Percentiles rank a stretch among this genome's conserved stretches.
Conservation (phyloP, 73 alveolate species). For the Symbiodinium pilosum region DNA sequence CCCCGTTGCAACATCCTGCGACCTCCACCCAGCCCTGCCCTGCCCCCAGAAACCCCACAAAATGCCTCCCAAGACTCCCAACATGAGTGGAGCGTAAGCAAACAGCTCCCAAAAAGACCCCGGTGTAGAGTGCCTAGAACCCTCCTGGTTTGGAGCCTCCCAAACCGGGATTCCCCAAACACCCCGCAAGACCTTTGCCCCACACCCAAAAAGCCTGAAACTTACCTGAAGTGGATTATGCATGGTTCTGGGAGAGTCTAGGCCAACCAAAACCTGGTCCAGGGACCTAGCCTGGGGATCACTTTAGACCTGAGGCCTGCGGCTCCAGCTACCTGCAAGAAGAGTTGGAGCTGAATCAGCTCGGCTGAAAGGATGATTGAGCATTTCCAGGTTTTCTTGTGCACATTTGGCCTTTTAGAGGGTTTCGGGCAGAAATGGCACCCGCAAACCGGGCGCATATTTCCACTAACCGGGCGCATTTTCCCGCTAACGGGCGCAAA, state of each 20-base stretch:
- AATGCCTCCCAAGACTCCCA: neutral
- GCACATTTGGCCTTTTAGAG: neutral
- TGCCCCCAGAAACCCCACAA: neutral
- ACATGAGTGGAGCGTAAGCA: too few species aligned
- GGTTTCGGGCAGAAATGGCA: neutral
- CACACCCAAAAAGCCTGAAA: too few species aligned
- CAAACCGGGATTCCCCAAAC: too few species aligned
- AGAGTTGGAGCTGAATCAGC: neutral
- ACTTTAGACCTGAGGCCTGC: neutral
- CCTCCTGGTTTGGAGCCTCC: neutral
- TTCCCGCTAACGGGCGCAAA: neutral
- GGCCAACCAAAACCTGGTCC: too few species aligned
- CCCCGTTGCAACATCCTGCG: neutral
- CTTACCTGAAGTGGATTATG: too few species aligned
- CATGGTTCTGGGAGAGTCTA: too few species aligned
- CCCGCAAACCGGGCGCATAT: conserved; percentile 18
- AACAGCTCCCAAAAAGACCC: neutral
- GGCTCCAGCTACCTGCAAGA: neutral
- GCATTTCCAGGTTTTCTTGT: neutral
- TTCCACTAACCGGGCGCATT: neutral
- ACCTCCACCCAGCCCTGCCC: neutral
- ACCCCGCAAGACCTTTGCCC: too few species aligned
- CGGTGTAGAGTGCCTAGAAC: neutral
- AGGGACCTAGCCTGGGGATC: too few species aligned
- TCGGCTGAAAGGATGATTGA: neutral